Evolutionary conservation across 2,329 filamentous ascomycete genomes (phyloP).

Genomic region (Raffaelea deltoideospora): DNA sequence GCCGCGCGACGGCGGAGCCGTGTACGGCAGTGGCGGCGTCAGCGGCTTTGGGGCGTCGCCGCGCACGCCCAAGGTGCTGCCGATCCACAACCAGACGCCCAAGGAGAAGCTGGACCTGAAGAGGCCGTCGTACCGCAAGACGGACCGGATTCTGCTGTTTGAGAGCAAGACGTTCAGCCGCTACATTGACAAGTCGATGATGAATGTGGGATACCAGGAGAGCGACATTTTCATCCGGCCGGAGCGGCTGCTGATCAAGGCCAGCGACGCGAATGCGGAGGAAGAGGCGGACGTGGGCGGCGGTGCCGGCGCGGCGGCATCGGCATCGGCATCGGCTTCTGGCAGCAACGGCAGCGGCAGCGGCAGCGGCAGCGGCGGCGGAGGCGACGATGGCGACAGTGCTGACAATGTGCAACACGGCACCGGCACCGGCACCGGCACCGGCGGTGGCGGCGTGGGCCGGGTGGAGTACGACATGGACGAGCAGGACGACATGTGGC

Average conservation of each 20-base stretch:
- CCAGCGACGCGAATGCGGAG: constrained; percentile 41
- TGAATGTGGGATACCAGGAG: constrained; percentile 89
- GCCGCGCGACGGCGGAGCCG: constrained; percentile 31
- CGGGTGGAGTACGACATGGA: constrained; percentile 99
- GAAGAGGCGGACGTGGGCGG: constrained; percentile 36
- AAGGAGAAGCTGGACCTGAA: constrained; percentile 70
- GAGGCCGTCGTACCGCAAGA: constrained; percentile 57
- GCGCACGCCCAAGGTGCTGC: constrained; percentile 50
- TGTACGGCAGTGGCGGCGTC: constrained; percentile 31
- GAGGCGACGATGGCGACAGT: constrained; percentile 40
- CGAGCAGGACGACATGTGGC: constrained; percentile 94
- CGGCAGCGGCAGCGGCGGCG: not conserved
- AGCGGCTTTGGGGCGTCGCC: constrained; percentile 28
- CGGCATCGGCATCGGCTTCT: constrained; percentile 14
- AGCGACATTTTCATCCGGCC: constrained; percentile 77
- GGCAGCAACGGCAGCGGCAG: constrained; percentile 33
- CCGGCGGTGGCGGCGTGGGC: constrained; percentile 38
- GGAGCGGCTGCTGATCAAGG: constrained; percentile 55
- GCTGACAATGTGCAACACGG: constrained; percentile 14
- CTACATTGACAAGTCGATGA: constrained; percentile 94
- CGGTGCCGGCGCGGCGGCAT: constrained; percentile 31
- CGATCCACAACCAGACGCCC: constrained; percentile 63
- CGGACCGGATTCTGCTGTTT: constrained; percentile 65
- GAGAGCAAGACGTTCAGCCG: constrained; percentile 78
- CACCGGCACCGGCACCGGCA: constrained; percentile 1